These are phyloP conservation scores for Aspergillus bridgeri DNA, from an alignment of 495 filamentous ascomycete species.

Conservation along the genomic window DNA sequence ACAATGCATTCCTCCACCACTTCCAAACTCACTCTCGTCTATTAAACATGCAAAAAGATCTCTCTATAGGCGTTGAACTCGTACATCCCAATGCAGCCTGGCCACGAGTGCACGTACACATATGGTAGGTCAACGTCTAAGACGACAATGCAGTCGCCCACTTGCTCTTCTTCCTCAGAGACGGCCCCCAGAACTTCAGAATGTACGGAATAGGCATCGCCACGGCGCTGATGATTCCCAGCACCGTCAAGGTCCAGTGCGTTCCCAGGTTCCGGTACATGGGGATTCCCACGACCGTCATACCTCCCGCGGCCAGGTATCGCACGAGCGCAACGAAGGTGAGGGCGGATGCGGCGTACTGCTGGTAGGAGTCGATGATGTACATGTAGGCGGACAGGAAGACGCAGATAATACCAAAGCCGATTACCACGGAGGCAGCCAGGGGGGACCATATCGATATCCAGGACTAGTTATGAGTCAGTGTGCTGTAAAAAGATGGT, in stretches of 20 bases:
- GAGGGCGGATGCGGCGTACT: conserved; percentile 41
- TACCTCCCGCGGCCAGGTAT: conserved; percentile 49
- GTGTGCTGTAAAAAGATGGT: not conserved
- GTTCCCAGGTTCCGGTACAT: conserved; percentile 54
- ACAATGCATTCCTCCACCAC: not conserved
- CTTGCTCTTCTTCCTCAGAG: not conserved
- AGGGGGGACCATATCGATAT: conserved; percentile 57
- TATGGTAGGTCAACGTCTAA: too few species aligned
- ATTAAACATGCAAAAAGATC: not conserved
- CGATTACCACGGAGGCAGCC: conserved; percentile 46
- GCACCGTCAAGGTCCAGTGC: conserved; percentile 54
- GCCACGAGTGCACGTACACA: too few species aligned
- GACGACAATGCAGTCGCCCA: not conserved
- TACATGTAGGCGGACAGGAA: conserved; percentile 55
- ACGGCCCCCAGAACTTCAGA: conserved; percentile 19
- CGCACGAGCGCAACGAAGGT: conserved; percentile 49
- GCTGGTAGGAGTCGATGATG: conserved; percentile 53
- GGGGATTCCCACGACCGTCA: conserved; percentile 47
- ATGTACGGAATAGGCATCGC: conserved; percentile 53
- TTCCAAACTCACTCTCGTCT: not conserved
- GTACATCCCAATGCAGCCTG: too few species aligned
- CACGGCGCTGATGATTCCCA: conserved; percentile 46
- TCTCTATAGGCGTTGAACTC: not conserved
- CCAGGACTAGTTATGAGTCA: conserved; percentile 10
- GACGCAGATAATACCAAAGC: conserved; percentile 51